Evolutionary conservation across 2,329 filamentous ascomycete species (phyloP), one percentile per base, ranked within the genome.

Genomic region (Penicillium sp.): DNA sequence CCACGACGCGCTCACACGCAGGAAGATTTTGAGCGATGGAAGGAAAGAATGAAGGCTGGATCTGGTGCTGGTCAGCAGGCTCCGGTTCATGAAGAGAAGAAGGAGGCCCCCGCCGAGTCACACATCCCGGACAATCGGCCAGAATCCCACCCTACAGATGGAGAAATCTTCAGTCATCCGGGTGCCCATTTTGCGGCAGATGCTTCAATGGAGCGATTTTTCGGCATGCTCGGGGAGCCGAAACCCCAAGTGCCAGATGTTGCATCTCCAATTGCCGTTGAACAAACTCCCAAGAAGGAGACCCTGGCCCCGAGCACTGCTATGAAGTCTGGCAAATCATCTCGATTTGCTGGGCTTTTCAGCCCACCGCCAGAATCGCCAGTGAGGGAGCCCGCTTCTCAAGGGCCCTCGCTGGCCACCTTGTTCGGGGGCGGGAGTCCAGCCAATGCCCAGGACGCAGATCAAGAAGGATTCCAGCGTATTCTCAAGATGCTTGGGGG

Each of bases 21-120:
- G 61, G 90, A 94, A 63, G 90, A 96, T 57, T 94, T 96, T 67
- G 85, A 94, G 71, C 88, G 88, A 57, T 96, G 91, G 83, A 95
- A 95, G 77, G 88, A 94, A 59, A 80, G 79, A 54, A 94, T 94
- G 89, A 91, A 87, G 68, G 83, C 83, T 35, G 78, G 81, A 52
- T 81, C 68, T 45, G 54, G 54, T n/a, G 39, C 50, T 43, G 54
- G 61, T n/a, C 55, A 59, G 27, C 53, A 55, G 38, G 47, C 61
- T 34, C 57, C 70, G 41, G 53, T 66, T 29, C 62, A 69, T 8
- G 68, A 68, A 43, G 70, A 76, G 49, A 76, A 75, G 59, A 75
- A 70, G 52, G 71, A 74, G 40, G 52, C 45, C n/a, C 49, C 52
- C 4, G 49, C 46, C 12, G 65, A 65, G 43, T 46, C 57, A n/a